These are phyloP conservation scores for Onygenales sp. DNA, from an alignment of 2,329 filamentous ascomycete genomes.

Conservation along the genomic window DNA sequence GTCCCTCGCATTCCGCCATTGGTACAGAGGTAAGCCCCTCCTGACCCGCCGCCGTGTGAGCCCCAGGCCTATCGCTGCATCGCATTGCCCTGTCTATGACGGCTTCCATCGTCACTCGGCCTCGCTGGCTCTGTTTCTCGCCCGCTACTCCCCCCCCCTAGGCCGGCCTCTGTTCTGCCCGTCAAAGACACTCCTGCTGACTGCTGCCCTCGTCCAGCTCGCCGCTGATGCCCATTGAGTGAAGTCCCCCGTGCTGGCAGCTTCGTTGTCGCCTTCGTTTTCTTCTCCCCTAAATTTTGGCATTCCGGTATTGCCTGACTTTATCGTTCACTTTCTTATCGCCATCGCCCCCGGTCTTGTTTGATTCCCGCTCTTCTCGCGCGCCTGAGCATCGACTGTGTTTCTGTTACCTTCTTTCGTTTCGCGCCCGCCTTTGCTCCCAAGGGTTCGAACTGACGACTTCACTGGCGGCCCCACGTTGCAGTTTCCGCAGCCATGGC, in stretches of 20 bases:
- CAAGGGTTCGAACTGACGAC: not conserved
- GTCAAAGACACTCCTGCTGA: not conserved
- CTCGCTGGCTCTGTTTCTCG: conserved; percentile 1
- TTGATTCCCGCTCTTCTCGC: not conserved
- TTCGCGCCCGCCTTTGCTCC: conserved; percentile 5
- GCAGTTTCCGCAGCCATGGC: conserved; percentile 50
- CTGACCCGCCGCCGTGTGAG: not conserved
- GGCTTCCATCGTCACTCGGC: not conserved
- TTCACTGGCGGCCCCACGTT: not conserved
- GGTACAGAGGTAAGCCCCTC: not conserved
- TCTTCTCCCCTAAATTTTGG: not conserved
- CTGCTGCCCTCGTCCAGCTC: not conserved
- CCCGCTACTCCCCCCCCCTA: not conserved
- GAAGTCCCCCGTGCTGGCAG: not conserved
- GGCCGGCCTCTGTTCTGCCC: not conserved
- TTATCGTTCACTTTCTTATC: not conserved
- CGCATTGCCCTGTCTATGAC: not conserved
- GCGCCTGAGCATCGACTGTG: not conserved
- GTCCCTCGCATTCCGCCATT: not conserved
- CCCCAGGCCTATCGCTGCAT: not conserved
- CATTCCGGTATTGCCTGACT: conserved; percentile 8
- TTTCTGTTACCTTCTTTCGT: not conserved
- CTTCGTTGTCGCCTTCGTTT: not conserved
- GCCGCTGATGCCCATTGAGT: not conserved
- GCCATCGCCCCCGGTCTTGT: not conserved